These are phyloP conservation scores for Patellifolia procumbens DNA, from an alignment of 179 eudicot genomes.

Conservation along the genomic window DNA sequence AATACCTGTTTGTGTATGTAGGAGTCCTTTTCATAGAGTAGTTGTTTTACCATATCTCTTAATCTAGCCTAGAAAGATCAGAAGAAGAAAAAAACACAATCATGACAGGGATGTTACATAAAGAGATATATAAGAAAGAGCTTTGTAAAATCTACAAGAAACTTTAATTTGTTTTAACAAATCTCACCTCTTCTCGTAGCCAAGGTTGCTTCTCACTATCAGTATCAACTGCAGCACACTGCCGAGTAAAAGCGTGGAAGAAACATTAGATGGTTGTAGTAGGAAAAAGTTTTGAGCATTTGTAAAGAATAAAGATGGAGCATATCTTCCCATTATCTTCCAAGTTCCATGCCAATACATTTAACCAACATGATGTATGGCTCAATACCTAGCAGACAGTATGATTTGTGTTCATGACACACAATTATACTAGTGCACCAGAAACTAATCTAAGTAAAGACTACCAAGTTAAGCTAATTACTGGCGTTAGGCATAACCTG, in stretches of 20 bases:
- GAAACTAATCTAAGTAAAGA: background rate
- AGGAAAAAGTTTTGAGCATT: background rate
- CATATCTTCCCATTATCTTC: background rate
- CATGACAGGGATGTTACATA: slow-evolving; percentile 5
- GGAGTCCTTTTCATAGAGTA: slow-evolving; percentile 46
- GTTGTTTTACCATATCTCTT: slow-evolving; percentile 48
- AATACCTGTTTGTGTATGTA: slow-evolving; percentile 46
- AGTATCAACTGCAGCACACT: slow-evolving; percentile 31
- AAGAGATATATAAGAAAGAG: background rate
- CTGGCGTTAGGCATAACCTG: background rate
- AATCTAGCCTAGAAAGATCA: slow-evolving; percentile 39
- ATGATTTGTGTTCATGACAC: background rate
- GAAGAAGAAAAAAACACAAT: background rate
- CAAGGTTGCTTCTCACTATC: slow-evolving; percentile 39
- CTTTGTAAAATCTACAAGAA: background rate
- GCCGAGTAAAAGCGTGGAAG: slow-evolving; percentile 16
- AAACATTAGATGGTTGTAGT: slow-evolving; percentile 2
- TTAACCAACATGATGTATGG: background rate
- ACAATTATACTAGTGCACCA: background rate
- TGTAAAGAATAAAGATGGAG: background rate
- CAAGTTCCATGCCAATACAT: background rate
- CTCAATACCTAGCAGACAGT: background rate
- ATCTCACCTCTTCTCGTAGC: slow-evolving; percentile 51
- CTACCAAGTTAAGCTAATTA: background rate
- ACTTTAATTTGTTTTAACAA: background rate